Evolutionary conservation across 495 filamentous ascomycete species (phyloP).

Genomic region (Talaromyces adpressus): DNA sequence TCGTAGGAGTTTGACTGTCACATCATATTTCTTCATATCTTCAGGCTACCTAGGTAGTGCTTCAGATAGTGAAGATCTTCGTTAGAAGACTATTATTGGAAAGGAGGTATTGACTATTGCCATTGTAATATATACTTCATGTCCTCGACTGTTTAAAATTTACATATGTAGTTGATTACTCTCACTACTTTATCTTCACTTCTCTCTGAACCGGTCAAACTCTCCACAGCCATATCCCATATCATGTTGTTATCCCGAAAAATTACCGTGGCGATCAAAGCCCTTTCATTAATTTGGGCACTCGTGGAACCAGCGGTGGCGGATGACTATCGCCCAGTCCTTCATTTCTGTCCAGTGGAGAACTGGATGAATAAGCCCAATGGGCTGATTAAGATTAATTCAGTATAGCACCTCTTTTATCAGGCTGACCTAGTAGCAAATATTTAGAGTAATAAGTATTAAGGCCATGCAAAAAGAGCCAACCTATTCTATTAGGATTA

Average conservation of each 20-base stretch:
- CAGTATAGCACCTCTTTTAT: neutral
- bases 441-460: conserved; percentile 46
- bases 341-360: conserved; percentile 43
- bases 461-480: conserved; percentile 45
- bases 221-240: neutral
- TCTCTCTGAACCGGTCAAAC: neutral
- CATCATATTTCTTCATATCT: neutral
- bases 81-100: neutral
- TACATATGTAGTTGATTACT: neutral
- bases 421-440: conserved; percentile 4
- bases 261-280: neutral
- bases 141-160: neutral
- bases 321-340: conserved; percentile 3
- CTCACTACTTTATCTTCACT: neutral
- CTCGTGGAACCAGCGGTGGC: neutral
- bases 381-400: conserved; percentile 44
- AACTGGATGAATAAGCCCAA: conserved; percentile 54
- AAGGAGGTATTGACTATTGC: neutral
- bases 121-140: neutral
- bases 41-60: neutral
- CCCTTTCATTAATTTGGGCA: neutral
- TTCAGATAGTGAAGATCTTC: neutral
- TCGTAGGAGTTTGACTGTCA: neutral
- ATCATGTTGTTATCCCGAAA: neutral
- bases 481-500: conserved; percentile 42